Evolutionary conservation across 768 basidiomycete genomes (phyloP), one percentile per base, ranked within the genome.

Genomic region (Tricholoma furcatifolium): DNA sequence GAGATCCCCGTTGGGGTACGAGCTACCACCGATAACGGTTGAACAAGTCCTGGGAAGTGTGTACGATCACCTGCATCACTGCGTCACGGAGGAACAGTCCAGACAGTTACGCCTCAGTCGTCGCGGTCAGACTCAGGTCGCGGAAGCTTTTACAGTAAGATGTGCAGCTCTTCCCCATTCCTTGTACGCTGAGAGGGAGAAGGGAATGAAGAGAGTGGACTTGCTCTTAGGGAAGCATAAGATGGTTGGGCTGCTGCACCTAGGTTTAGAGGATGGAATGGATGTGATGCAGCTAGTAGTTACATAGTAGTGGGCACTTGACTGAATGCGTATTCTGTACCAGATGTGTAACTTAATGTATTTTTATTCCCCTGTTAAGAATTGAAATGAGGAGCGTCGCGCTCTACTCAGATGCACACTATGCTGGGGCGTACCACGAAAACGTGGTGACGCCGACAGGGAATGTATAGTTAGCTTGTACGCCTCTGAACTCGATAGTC

Each of bases 381-480:
- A n/a, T 54, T 51, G 36, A 60, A 60, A 40, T 34, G 38, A 36
- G 57, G 41, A 2, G 42, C 18, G 23, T 34, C 59, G 15, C 54
- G 50, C 1, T 6, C 20, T 5, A 48, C 47, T 17, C 30, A 30
- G 46, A 45, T 11, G 36, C 32, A 14, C 55, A 18, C 6, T 53
- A 54, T 34, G 56, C 56, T 14, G 59, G 59, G 6, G 60, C 77
- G 54, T 70, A 78, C 78, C 77, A 80, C 78, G 77, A 80, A 8
- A 81, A 61, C 6, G 79, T 81, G 0, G 78, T 79, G 4, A 90
- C 82, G 23, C 88, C 88, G 12, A 89, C 86, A 2, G 88, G 87
- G 73, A 91, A 91, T 2, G 85, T 87, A 64, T 87, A 87, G 1
- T 72, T 79, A 3, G 87, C 88, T 82, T 80, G 24, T 67, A 71